These are phyloP conservation scores for Scytalidium lignicola DNA, from an alignment of 2,329 filamentous ascomycete genomes.

Conservation along the genomic window DNA sequence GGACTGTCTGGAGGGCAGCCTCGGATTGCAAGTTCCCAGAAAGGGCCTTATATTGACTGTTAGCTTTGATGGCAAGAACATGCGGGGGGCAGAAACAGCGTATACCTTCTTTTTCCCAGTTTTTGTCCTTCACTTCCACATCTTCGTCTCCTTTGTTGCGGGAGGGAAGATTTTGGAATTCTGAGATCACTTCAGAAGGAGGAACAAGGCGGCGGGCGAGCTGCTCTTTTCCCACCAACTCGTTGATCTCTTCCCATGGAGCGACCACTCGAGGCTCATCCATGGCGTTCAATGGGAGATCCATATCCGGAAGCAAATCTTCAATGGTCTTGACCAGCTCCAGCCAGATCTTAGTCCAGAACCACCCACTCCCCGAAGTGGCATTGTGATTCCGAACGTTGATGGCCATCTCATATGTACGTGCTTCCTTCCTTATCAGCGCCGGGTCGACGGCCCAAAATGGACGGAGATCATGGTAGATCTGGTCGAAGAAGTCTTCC, in stretches of 20 bases:
- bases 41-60: conserved; percentile 40
- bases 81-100: conserved; percentile 47
- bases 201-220: conserved; percentile 43
- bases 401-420: conserved; percentile 57
- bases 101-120: conserved; percentile 20
- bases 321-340: conserved; percentile 37
- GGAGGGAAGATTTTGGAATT: conserved; percentile 39
- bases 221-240: conserved; percentile 43
- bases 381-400: conserved; percentile 49
- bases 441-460: conserved; percentile 40
- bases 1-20: conserved; percentile 60
- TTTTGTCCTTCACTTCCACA: conserved; percentile 6
- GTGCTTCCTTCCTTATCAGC: conserved; percentile 44
- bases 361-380: conserved; percentile 37
- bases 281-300: conserved; percentile 61
- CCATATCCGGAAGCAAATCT: conserved; percentile 54
- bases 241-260: conserved; percentile 49
- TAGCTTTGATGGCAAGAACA: conserved; percentile 45
- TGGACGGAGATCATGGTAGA: conserved; percentile 45
- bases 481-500: conserved; percentile 56
- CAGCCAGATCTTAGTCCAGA: conserved; percentile 35
- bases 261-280: conserved; percentile 60
- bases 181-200: conserved; percentile 46
- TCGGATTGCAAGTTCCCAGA: conserved; percentile 52
- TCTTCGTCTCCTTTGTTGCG: conserved; percentile 28